Base-by-base conservation (phyloP, 2,329 filamentous ascomycete genomes). In the Aspergillus vadensis region DNA sequence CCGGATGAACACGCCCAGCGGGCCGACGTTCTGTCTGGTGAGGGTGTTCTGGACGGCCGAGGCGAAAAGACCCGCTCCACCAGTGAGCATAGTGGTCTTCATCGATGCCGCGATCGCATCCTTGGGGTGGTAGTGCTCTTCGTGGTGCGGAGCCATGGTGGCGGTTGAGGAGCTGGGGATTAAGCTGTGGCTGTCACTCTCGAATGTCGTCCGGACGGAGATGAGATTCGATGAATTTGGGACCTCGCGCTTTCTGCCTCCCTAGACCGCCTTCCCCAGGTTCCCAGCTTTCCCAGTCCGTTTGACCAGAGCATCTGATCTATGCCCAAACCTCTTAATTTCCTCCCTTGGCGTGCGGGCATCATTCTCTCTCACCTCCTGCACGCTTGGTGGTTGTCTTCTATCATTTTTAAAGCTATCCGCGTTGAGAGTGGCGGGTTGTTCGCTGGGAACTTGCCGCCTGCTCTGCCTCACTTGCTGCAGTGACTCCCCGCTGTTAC, bases 31-130 rank as follows among this genome's bases (percentile, higher is more conserved):
- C 75, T 86, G 84, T 81, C 88, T 92, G 58, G 88, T 84, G 69
- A 97, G 85, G 61, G 92, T 91, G 82, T 96, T 98, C 81, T 93
- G 91, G 67, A 96, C 84, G 58, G 90, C 88, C 54, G 91, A 89
- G 62, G 90, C 76, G 77, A 92, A 84, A 73, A 90, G 80, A 70
- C 92, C 92, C 62, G 85, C 85, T 61, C 81, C 80, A 71, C 87
- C 87, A 63, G 88, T 88, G 69, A 91, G 78, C 65, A 88, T 71
- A 43, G 84, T 85, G 63, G 87, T 86, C 74, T 86, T 87, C 73
- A 88, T 79, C 54, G 88, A 85, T 65, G 84, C 83, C 66, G 84
- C 83, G 69, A 96, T 78, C 67, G 91, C 88, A 83, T 96, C 91
- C 77, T 88, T 86, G 52, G 89, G 86, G 66, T 90, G 86, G 78